Evolutionary conservation across 176 grass and related monocot species (phyloP), one percentile per base, ranked within the genome.

Genomic region (Saccharum officinarum): DNA sequence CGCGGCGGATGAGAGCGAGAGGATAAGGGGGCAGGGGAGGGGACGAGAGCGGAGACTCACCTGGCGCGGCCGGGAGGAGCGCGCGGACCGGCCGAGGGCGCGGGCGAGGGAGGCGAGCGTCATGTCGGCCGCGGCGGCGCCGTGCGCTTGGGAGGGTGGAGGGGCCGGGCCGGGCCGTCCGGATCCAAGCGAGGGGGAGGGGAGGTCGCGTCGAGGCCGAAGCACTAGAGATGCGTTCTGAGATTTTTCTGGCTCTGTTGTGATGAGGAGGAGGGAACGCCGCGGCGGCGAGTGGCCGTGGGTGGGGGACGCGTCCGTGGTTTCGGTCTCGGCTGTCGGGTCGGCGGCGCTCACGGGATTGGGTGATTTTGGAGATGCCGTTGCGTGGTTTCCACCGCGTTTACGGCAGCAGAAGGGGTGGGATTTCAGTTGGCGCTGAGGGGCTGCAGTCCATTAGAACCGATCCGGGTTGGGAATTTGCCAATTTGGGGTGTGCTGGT

Each of bases 21-120:
- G 20, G 22, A 28, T 20, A 44, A 44, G 11, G 14, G 14, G 3
- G 40, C 2, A 25, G 2, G 34, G 10, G 55, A 14, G 6, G 50
- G 0, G 17, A 39, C 0, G 2, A 11, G 25, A 2, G 25, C 10
- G 6, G 66, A 25, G 36, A 63, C 71, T 86, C 69, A 74, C 97
- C 64, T 87, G 88, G 46, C 76, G 79, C 41, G 80, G 82, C 23
- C 92, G 84, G 79, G 90, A 74, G 30, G 80, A 91, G 84, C 88
- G 88, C 1, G 78, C 86, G 86, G 93, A 99, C 84, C 92, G 93
- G 69, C 69, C 50, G 82, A 92, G 79, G 38, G 86, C 88, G 84
- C 97, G 97, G 31, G 83, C 92, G 76, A 96, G 71, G 54, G 90
- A 68, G 82, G 94, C 76, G 75, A 97, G 76, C 84, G 67, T 92